A percentile compares a stretch with the other conserved stretches of the same genome.
Conservation (phyloP, 164 flowering plant genomes). For the Dillenia turbinata region DNA sequence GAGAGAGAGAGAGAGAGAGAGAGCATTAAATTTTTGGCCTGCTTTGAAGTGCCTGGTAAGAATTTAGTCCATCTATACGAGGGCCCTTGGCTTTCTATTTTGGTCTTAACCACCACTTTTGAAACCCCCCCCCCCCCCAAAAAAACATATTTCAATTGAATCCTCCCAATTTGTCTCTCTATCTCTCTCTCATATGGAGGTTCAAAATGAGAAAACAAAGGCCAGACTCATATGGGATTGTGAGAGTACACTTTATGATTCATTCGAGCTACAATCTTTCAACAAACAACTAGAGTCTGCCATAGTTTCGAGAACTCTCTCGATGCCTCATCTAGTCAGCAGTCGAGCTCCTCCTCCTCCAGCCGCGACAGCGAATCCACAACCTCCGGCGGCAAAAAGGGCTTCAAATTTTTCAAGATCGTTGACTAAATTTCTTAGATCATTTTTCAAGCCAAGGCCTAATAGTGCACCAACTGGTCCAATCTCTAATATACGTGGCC, state of each 20-base stretch:
- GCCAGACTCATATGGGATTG: constrained; percentile 61
- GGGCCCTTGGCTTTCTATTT: constrained; percentile 6
- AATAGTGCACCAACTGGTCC: not conserved
- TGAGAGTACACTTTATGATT: constrained; percentile 83
- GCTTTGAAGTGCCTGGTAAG: too few species aligned
- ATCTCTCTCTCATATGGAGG: not conserved
- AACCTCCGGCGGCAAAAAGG: constrained; percentile 5
- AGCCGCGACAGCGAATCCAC: constrained; percentile 2
- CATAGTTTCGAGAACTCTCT: constrained; percentile 54
- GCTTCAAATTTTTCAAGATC: constrained; percentile 59
- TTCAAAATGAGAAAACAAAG: constrained; percentile 2
- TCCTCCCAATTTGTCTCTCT: not conserved
- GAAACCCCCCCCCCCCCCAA: constrained; percentile 12
- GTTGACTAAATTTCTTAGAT: constrained; percentile 40
- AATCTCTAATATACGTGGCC: not conserved
- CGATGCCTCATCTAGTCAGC: constrained; percentile 64
- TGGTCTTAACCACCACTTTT: constrained; percentile 18
- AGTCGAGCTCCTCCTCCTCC: constrained; percentile 16
- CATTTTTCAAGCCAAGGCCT: constrained; percentile 37
- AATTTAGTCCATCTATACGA: constrained; percentile 3
- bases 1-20: too few species aligned
- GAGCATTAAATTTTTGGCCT: too few species aligned
- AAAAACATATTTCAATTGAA: not conserved
- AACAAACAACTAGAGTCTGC: constrained; percentile 77
- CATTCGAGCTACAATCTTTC: constrained; percentile 85